Percentiles rank a stretch among this genome's conserved stretches.
phyloP scores from a whole-genome alignment of 495 filamentous ascomycete genomes.

The Echria macrotheca region DNA sequence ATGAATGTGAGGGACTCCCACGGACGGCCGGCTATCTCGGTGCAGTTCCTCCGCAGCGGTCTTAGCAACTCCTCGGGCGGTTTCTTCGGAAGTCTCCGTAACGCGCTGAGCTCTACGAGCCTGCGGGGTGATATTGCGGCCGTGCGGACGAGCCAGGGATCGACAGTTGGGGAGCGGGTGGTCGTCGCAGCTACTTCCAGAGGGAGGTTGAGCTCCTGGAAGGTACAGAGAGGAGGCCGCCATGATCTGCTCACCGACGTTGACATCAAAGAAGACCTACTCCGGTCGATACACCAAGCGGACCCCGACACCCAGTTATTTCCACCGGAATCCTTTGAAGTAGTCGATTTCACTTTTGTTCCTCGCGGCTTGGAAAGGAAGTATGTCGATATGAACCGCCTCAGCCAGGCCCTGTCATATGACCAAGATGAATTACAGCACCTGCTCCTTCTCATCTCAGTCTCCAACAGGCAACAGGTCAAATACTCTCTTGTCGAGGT shows the following conservation, averaged over 20 bases:
- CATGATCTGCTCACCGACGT: constrained; percentile 48
- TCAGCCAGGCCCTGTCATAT: constrained; percentile 33
- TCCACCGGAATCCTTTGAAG: constrained; percentile 38
- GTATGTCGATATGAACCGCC: constrained; percentile 36
- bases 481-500: constrained; percentile 43
- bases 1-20: constrained; percentile 77
- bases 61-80: constrained; percentile 48
- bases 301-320: constrained; percentile 21
- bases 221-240: constrained; percentile 74
- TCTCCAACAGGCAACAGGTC: constrained; percentile 27
- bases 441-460: constrained; percentile 35
- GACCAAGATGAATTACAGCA: constrained; percentile 43
- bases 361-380: constrained; percentile 38
- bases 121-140: constrained; percentile 72
- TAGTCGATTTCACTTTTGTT: constrained; percentile 45
- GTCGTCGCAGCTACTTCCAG: constrained; percentile 69
- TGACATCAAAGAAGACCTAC: constrained; percentile 32
- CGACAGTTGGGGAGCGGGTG: constrained; percentile 76
- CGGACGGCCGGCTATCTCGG: constrained; percentile 71
- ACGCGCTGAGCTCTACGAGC: constrained; percentile 58
- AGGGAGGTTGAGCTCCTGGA: constrained; percentile 77
- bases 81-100: constrained; percentile 71
- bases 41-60: constrained; percentile 64
- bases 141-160: constrained; percentile 60
- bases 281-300: constrained; percentile 28